A percentile compares a stretch with the other conserved stretches of the same genome.
Evolutionary conservation across 805 yeast genomes (phyloP).

Genomic region (Phaffomyces opuntiae): DNA sequence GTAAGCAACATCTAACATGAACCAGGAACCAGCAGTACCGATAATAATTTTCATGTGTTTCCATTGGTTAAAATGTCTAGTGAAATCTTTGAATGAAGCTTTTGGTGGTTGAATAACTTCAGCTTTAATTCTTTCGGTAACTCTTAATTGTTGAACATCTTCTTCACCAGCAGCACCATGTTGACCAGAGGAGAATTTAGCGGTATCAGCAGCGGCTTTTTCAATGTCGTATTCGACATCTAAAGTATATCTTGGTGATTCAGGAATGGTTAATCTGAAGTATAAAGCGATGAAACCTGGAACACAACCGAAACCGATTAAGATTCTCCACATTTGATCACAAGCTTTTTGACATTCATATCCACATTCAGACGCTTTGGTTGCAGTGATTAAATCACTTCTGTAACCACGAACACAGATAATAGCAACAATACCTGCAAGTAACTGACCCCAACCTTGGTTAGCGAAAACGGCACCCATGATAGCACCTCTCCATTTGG

Average conservation of each 20-base stretch:
- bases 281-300: conserved; percentile 82
- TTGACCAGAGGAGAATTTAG: conserved; percentile 42
- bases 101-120: conserved; percentile 60
- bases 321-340: conserved; percentile 93
- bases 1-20: conserved; percentile 82
- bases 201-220: conserved; percentile 50
- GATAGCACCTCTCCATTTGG: conserved; percentile 97
- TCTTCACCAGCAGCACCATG: conserved; percentile 42
- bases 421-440: conserved; percentile 80
- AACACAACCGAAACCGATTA: conserved; percentile 84
- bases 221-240: conserved; percentile 60
- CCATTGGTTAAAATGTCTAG: conserved; percentile 75
- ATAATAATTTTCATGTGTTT: conserved; percentile 70
- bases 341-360: conserved; percentile 65
- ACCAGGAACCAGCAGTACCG: conserved; percentile 93
- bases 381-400: conserved; percentile 46
- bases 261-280: conserved; percentile 91
- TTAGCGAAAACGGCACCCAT: conserved; percentile 96
- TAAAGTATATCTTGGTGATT: conserved; percentile 85
- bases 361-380: conserved; percentile 53
- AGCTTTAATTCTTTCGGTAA: conserved; percentile 44
- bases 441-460: conserved; percentile 94
- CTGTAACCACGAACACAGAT: conserved; percentile 74
- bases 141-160: conserved; percentile 38
- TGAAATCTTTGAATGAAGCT: conserved; percentile 74